phyloP scores from a whole-genome alignment of 2,329 filamentous ascomycete species.

The Claviceps lovelessii region DNA sequence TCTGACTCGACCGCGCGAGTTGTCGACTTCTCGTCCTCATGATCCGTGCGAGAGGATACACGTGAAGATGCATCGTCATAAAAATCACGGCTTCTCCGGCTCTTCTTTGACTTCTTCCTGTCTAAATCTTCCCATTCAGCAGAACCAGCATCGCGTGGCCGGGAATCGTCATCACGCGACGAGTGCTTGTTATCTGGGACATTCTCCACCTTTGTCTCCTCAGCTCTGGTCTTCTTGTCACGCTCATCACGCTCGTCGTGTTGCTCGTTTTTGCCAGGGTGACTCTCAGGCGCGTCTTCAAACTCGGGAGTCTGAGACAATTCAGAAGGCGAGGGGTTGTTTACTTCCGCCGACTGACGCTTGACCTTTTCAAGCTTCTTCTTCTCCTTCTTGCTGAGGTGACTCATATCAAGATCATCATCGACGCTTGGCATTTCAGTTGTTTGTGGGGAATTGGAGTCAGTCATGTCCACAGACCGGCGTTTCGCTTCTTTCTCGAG shows the following conservation, averaged over 20 bases:
- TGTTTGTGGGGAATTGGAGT: conserved; percentile 1
- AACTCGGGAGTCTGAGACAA: conserved; percentile 6
- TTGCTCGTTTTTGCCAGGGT: conserved; percentile 21
- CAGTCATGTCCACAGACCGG: conserved; percentile 16
- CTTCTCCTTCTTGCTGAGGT: conserved; percentile 34
- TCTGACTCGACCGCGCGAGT: conserved; percentile 8
- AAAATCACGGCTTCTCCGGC: conserved; percentile 15
- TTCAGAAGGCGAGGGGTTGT: conserved; percentile 2
- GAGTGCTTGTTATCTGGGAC: conserved; percentile 13
- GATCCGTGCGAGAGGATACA: conserved; percentile 17
- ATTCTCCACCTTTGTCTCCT: conserved; percentile 11
- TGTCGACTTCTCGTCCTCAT: conserved; percentile 14
- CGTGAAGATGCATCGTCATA: conserved; percentile 13
- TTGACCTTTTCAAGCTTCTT: conserved; percentile 29
- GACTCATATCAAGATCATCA: conserved; percentile 12
- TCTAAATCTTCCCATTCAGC: conserved; percentile 14
- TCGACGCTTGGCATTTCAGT: conserved; percentile 7
- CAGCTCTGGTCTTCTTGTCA: conserved; percentile 20
- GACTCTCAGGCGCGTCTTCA: conserved; percentile 13
- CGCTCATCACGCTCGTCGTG: conserved; percentile 33
- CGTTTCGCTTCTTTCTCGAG: conserved; percentile 25
- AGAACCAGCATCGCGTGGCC: conserved; percentile 10
- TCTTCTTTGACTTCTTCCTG: conserved; percentile 15
- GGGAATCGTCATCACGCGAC: conserved; percentile 7
- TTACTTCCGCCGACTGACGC: conserved; percentile 5